These are phyloP conservation scores for Tricholoma sp. DNA, from an alignment of 768 basidiomycete genomes.

Conservation along the genomic window DNA sequence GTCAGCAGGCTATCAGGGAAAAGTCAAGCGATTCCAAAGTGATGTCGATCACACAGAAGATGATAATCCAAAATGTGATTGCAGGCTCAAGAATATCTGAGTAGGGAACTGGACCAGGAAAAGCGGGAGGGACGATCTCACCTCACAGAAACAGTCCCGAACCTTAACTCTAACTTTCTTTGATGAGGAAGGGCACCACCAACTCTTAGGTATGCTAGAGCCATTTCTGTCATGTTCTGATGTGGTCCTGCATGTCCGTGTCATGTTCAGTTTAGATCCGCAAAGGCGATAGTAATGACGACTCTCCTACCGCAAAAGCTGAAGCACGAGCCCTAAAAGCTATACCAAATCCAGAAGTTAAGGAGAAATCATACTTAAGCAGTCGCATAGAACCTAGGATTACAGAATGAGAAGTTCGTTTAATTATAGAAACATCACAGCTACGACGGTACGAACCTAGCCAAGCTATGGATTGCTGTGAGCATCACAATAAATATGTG, in stretches of 20 bases:
- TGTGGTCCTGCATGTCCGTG: background rate
- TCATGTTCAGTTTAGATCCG: background rate
- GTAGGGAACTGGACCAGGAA: background rate
- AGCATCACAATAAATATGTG: no score
- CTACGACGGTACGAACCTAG: constrained; percentile 7
- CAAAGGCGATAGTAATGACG: background rate
- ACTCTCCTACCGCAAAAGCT: background rate
- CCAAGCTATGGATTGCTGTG: background rate
- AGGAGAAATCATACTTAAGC: background rate
- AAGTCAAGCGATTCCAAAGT: background rate
- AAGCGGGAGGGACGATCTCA: constrained; percentile 3
- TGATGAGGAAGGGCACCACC: background rate
- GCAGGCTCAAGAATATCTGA: background rate
- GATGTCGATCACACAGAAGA: constrained; percentile 1
- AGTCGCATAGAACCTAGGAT: background rate
- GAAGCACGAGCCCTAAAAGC: background rate
- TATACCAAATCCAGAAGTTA: background rate
- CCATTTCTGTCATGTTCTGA: background rate
- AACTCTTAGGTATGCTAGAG: background rate
- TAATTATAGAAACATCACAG: background rate
- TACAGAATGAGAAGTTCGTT: background rate
- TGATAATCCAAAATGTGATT: background rate
- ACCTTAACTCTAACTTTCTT: constrained; percentile 6
- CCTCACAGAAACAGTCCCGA: background rate
- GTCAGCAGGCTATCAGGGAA: background rate